These are phyloP conservation scores for Nemania diffusa DNA, from an alignment of 2,329 filamentous ascomycete genomes.

Conservation along the genomic window DNA sequence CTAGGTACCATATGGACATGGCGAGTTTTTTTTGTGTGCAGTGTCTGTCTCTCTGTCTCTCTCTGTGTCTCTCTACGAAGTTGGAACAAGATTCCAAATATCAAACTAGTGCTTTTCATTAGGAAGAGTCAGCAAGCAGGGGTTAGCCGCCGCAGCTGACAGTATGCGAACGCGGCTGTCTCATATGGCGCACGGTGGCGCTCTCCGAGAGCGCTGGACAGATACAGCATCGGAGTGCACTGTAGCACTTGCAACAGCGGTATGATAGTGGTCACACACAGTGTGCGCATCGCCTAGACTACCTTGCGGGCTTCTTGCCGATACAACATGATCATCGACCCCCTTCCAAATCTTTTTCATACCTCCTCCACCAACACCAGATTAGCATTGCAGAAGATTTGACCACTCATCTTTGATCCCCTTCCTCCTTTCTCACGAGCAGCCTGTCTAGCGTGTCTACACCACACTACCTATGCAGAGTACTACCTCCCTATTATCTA, in stretches of 20 bases:
- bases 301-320: conserved; percentile 5
- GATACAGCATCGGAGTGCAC: too few relatives aligned
- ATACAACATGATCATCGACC: conserved; percentile 22
- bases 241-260: not conserved
- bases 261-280: conserved; percentile 12
- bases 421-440: not conserved
- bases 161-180: conserved; percentile 30
- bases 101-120: conserved; percentile 23
- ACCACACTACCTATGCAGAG: too few relatives aligned
- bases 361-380: conserved; percentile 22
- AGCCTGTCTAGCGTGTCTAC: not conserved
- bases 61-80: conserved; percentile 18
- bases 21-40: not conserved
- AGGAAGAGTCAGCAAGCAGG: conserved; percentile 40
- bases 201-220: not conserved
- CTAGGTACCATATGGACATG: not conserved
- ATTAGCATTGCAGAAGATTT: conserved; percentile 1
- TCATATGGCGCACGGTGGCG: conserved; percentile 8
- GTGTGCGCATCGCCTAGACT: conserved; percentile 7
- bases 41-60: not conserved
- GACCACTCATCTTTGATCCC: conserved; percentile 15
- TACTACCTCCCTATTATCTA: too few relatives aligned
- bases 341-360: conserved; percentile 39
- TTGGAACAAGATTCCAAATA: conserved; percentile 41
- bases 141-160: conserved; percentile 32